A percentile compares a stretch with the other conserved stretches of the same genome.
These are phyloP conservation scores for Vachellia pachyceras DNA, from an alignment of 306 rosid species.

Conservation along the genomic window DNA sequence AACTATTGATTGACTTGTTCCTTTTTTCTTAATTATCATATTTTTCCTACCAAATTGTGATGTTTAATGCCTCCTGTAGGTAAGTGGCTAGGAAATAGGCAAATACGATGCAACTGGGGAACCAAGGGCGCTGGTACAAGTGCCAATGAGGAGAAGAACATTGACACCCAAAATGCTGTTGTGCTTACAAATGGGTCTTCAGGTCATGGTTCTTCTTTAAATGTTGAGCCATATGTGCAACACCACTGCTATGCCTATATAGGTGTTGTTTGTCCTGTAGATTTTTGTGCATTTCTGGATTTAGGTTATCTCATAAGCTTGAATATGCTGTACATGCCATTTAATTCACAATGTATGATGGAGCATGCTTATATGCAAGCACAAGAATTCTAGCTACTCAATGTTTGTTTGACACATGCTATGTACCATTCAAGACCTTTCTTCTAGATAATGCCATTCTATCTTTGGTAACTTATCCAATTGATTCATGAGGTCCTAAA, in stretches of 20 bases:
- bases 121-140: conserved; percentile 62
- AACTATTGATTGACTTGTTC: conserved; percentile 11
- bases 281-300: conserved; percentile 23
- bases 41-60: conserved; percentile 32
- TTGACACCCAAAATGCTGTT: conserved; percentile 63
- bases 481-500: conserved; percentile 7
- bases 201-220: conserved; percentile 43
- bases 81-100: conserved; percentile 73
- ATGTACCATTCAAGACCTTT: conserved; percentile 1
- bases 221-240: conserved; percentile 6
- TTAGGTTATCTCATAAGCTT: conserved; percentile 6
- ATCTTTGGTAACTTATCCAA: background rate
- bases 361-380: background rate
- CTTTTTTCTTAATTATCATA: background rate
- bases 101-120: conserved; percentile 72
- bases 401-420: too few species aligned
- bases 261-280: conserved; percentile 14
- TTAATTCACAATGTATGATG: conserved; percentile 11
- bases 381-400: conserved; percentile 16
- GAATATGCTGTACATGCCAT: conserved; percentile 19
- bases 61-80: conserved; percentile 44
- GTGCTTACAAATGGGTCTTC: conserved; percentile 70
- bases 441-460: conserved; percentile 16
- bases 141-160: conserved; percentile 55
- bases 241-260: conserved; percentile 29